Evolutionary conservation across 192 early-diverging fungal species (phyloP).

Genomic region (Backusella australiensis): DNA sequence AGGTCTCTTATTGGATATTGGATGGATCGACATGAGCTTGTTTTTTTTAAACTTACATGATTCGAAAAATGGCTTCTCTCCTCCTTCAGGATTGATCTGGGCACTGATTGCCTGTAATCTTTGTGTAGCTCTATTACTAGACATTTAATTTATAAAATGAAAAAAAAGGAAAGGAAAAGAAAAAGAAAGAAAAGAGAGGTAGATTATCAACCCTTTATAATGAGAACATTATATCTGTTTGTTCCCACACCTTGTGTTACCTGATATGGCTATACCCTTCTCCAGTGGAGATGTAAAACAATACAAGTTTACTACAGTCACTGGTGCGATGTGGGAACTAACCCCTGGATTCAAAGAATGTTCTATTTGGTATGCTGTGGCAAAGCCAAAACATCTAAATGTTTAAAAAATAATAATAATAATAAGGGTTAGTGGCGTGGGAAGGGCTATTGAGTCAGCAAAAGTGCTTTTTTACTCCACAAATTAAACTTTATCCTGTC

Average conservation of each 20-base stretch:
- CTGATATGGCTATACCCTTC: neutral
- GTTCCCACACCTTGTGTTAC: conserved; percentile 1
- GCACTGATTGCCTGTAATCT: conserved; percentile 2
- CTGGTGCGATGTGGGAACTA: neutral
- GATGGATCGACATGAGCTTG: neutral
- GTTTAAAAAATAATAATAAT: neutral
- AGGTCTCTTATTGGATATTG: neutral
- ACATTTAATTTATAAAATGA: neutral
- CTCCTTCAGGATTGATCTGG: neutral
- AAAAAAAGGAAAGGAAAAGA: neutral
- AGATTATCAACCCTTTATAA: neutral
- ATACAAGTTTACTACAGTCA: neutral
- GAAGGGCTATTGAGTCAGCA: neutral
- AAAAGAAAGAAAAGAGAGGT: neutral
- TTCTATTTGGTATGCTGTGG: neutral
- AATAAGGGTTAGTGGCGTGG: neutral
- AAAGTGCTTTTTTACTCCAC: neutral
- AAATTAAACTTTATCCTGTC: neutral
- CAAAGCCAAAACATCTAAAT: neutral
- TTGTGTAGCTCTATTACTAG: neutral
- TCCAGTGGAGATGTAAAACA: neutral
- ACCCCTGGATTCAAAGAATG: neutral
- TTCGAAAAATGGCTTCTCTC: neutral
- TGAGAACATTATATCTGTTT: neutral
- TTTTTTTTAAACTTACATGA: neutral